phyloP scores from a whole-genome alignment of 306 rosid genomes.

The Quercus aquifolioides region DNA sequence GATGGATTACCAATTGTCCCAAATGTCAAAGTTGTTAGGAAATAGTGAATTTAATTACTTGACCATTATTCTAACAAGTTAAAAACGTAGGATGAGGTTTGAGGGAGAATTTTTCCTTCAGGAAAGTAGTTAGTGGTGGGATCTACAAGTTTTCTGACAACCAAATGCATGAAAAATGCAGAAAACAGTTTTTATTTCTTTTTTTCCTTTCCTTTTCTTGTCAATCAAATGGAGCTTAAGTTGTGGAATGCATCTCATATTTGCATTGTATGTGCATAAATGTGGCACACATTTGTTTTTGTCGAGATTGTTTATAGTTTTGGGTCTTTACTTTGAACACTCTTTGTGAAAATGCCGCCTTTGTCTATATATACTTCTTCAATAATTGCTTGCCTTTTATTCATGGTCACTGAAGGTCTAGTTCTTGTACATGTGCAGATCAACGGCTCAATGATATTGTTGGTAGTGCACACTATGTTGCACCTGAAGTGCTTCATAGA shows the following conservation, averaged over 20 bases:
- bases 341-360: neutral
- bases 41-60: no score
- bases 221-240: neutral
- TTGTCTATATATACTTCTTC: constrained; percentile 8
- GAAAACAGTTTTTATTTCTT: neutral
- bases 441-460: constrained; percentile 91
- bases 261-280: neutral
- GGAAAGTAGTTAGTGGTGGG: neutral
- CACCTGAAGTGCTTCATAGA: constrained; percentile 96
- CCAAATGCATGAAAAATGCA: neutral
- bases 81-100: neutral
- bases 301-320: neutral
- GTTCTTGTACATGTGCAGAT: constrained; percentile 55
- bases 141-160: neutral
- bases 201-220: neutral
- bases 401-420: constrained; percentile 26
- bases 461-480: constrained; percentile 97
- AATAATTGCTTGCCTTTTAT: constrained; percentile 1
- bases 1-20: no score
- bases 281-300: neutral
- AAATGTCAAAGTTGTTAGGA: no score
- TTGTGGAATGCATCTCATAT: neutral
- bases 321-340: neutral
- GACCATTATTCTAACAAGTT: no score
- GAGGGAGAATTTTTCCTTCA: neutral